phyloP scores from a whole-genome alignment of 192 early-diverging fungal species.

The Chytriomyces sp. region DNA sequence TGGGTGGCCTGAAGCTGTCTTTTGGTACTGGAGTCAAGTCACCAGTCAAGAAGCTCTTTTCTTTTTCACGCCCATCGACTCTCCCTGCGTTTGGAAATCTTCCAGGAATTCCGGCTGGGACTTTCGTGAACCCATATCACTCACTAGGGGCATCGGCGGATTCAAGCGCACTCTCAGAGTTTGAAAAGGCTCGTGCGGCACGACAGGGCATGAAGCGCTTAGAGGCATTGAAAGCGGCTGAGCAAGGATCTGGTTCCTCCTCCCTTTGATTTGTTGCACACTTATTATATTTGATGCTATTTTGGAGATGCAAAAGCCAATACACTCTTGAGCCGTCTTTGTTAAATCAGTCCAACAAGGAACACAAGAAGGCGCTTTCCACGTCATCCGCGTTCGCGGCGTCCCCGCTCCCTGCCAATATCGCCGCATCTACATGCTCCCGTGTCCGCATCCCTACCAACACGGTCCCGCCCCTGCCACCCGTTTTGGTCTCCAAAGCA shows the following conservation, averaged over 20 bases:
- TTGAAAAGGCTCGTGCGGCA: slow-evolving; percentile 10
- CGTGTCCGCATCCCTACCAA: slow-evolving; percentile 22
- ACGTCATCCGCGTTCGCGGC: slow-evolving; percentile 14
- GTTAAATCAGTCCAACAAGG: slow-evolving; percentile 5
- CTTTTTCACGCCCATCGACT: slow-evolving; percentile 3
- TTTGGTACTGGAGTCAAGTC: background rate
- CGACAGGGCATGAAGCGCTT: slow-evolving; percentile 5
- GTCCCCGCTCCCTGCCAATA: slow-evolving; percentile 14
- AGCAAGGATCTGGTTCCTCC: too few species aligned
- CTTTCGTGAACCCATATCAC: slow-evolving; percentile 2
- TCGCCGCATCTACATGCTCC: slow-evolving; percentile 14
- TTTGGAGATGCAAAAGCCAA: too few species aligned
- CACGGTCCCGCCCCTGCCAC: slow-evolving; percentile 25
- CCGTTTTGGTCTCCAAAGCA: slow-evolving; percentile 11
- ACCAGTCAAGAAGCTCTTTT: slow-evolving; percentile 13
- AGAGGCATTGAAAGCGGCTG: slow-evolving; percentile 7
- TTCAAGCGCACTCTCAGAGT: slow-evolving; percentile 1
- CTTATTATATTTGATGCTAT: too few species aligned
- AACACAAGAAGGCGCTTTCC: slow-evolving; percentile 28
- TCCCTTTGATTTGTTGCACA: too few species aligned
- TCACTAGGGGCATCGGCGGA: background rate
- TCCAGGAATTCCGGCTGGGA: background rate
- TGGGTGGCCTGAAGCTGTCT: background rate
- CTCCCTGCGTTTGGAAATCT: background rate
- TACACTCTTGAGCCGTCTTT: too few species aligned